A percentile compares a stretch with the other conserved stretches of the same genome.
phyloP scores from a whole-genome alignment of 2,329 filamentous ascomycete species.

The Hysterium pulicare region DNA sequence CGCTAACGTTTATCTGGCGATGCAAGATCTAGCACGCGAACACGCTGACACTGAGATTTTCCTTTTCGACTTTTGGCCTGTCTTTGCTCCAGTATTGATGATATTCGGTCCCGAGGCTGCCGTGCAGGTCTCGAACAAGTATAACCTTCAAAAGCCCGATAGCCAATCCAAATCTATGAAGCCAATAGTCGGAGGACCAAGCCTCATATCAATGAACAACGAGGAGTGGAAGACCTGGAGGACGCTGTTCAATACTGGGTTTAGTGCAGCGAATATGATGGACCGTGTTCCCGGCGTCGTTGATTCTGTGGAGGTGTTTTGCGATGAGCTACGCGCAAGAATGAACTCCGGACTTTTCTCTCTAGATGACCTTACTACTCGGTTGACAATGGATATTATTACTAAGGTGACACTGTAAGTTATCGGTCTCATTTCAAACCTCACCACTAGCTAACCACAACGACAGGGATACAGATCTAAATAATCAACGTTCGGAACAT shows the following conservation, averaged over 20 bases:
- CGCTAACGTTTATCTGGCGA: slow-evolving; percentile 2
- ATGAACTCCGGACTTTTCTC: neutral
- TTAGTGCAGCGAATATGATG: slow-evolving; percentile 8
- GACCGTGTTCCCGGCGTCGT: slow-evolving; percentile 4
- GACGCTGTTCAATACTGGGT: slow-evolving; percentile 15
- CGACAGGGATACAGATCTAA: slow-evolving; percentile 5
- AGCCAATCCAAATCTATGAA: slow-evolving; percentile 8
- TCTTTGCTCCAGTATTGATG: slow-evolving; percentile 11
- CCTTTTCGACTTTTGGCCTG: slow-evolving; percentile 14
- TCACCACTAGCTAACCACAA: neutral
- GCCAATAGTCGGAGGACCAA: slow-evolving; percentile 12
- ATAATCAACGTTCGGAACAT: slow-evolving; percentile 6
- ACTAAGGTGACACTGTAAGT: slow-evolving; percentile 7
- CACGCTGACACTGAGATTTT: neutral
- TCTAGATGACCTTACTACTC: slow-evolving; percentile 6
- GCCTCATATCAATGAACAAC: slow-evolving; percentile 13
- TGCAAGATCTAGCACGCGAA: slow-evolving; percentile 6
- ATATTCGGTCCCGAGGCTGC: slow-evolving; percentile 10
- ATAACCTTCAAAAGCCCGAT: slow-evolving; percentile 10
- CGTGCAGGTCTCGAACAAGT: slow-evolving; percentile 6
- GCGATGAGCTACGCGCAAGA: slow-evolving; percentile 1
- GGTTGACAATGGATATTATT: slow-evolving; percentile 10
- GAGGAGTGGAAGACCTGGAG: slow-evolving; percentile 17
- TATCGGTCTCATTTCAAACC: neutral
- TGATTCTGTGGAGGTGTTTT: slow-evolving; percentile 3